A percentile compares a stretch with the other conserved stretches of the same genome.
phyloP scores from a whole-genome alignment of 140 eudicot genomes.

The Oenanthe javanica region DNA sequence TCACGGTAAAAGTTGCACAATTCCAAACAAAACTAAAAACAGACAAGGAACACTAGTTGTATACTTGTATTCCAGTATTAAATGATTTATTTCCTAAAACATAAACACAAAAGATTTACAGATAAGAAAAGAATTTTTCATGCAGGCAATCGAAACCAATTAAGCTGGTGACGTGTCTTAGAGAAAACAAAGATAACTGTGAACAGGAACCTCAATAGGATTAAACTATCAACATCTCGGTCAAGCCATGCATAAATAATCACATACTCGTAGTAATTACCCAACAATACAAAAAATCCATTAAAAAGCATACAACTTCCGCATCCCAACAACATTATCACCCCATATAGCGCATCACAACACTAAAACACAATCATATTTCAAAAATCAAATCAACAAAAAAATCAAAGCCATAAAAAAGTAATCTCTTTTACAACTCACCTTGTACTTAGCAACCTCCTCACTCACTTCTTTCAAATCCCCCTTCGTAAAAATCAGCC shows the following conservation, averaged over 20 bases:
- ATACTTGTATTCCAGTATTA: too few relatives aligned
- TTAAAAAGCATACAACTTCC: not conserved
- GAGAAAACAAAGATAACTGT: not conserved
- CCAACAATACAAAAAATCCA: not conserved
- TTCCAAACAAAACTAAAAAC: not conserved
- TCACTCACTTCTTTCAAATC: conserved; percentile 81
- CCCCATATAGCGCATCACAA: not conserved
- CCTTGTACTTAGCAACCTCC: conserved; percentile 79
- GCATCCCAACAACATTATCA: not conserved
- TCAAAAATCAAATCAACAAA: not conserved
- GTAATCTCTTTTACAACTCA: not conserved
- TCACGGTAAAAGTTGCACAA: not conserved
- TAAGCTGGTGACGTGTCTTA: too few relatives aligned
- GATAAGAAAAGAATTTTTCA: not conserved
- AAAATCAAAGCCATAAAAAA: too few relatives aligned
- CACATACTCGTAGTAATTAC: not conserved
- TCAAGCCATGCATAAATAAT: not conserved
- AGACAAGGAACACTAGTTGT: too few relatives aligned
- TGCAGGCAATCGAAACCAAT: not conserved
- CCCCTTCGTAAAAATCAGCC: conserved; percentile 73
- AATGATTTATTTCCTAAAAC: too few relatives aligned
- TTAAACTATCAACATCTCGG: not conserved
- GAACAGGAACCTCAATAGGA: not conserved
- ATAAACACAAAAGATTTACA: not conserved
- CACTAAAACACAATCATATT: not conserved